Evolutionary conservation across 345 rosid species (phyloP).

Genomic region (Litchi chinensis): DNA sequence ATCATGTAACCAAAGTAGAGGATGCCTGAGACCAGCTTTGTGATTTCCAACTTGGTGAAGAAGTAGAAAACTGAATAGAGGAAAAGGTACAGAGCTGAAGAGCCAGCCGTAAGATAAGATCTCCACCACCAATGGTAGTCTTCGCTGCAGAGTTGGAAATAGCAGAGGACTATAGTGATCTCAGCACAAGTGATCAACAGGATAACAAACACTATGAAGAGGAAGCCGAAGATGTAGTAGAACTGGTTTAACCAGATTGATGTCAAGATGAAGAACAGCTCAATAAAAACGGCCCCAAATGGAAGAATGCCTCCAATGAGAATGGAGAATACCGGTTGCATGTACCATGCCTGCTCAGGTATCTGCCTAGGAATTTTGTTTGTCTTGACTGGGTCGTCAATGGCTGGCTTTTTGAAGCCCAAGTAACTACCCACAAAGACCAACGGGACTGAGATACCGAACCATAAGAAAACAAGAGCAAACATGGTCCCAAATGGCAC

Average conservation of each 20-base stretch:
- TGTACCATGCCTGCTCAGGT: slow-evolving; percentile 98
- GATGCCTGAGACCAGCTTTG: slow-evolving; percentile 84
- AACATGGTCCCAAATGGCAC: slow-evolving; percentile 98
- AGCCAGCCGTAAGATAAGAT: slow-evolving; percentile 91
- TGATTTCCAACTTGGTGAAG: slow-evolving; percentile 92
- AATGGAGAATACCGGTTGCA: slow-evolving; percentile 89
- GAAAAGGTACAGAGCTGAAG: slow-evolving; percentile 93
- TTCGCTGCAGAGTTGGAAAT: slow-evolving; percentile 97
- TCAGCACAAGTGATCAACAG: slow-evolving; percentile 90
- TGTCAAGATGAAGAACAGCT: slow-evolving; percentile 95
- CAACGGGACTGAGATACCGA: slow-evolving; percentile 94
- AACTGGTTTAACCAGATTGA: slow-evolving; percentile 98
- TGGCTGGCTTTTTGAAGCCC: slow-evolving; percentile 90
- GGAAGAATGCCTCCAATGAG: slow-evolving; percentile 97
- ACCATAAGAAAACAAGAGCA: slow-evolving; percentile 95
- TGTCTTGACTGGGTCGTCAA: slow-evolving; percentile 90
- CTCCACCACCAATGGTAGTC: slow-evolving; percentile 99
- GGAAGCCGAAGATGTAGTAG: slow-evolving; percentile 99
- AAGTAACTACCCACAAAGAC: slow-evolving; percentile 94
- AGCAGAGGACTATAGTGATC: slow-evolving; percentile 91
- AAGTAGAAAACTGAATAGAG: slow-evolving; percentile 95
- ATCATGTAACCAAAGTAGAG: slow-evolving; percentile 95
- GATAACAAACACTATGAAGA: slow-evolving; percentile 88
- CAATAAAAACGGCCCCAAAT: slow-evolving; percentile 94
- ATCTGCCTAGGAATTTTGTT: slow-evolving; percentile 95